Conservation (phyloP, 2,329 filamentous ascomycete genomes). For the Phaeosphaeria sp. region DNA sequence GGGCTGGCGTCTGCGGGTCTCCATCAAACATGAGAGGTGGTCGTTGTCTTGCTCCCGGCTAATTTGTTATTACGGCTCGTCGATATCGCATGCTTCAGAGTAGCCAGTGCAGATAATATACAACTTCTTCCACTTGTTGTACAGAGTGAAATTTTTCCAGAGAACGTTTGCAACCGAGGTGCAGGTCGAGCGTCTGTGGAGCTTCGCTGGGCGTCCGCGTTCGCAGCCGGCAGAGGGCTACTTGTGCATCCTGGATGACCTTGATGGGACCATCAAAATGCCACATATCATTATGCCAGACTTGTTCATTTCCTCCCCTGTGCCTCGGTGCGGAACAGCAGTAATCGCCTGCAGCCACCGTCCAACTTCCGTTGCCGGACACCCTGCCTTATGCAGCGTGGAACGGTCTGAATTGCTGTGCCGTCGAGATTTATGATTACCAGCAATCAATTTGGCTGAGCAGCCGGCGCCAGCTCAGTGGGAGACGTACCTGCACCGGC, state of each 20-base stretch:
- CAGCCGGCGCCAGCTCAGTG: slow-evolving; percentile 28
- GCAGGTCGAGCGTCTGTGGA: slow-evolving; percentile 1
- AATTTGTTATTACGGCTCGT: slow-evolving; percentile 36
- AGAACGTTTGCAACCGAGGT: neutral
- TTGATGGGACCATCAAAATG: no score
- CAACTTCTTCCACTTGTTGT: slow-evolving; percentile 22
- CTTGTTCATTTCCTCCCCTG: slow-evolving; percentile 16
- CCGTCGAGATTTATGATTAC: slow-evolving; percentile 32
- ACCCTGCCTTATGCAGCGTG: slow-evolving; percentile 33
- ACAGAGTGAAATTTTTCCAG: slow-evolving; percentile 24
- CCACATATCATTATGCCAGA: slow-evolving; percentile 10
- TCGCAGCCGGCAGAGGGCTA: slow-evolving; percentile 10
- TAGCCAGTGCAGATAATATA: slow-evolving; percentile 15
- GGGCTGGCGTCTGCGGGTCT: slow-evolving; percentile 38
- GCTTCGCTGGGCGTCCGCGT: slow-evolving; percentile 14
- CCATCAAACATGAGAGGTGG: slow-evolving; percentile 15
- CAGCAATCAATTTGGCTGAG: slow-evolving; percentile 39
- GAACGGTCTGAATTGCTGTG: slow-evolving; percentile 15
- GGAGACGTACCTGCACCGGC: slow-evolving; percentile 44
- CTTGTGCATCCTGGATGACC: neutral
- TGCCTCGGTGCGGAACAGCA: slow-evolving; percentile 3
- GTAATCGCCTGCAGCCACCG: slow-evolving; percentile 17
- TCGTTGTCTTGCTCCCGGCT: slow-evolving; percentile 33
- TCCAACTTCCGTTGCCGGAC: slow-evolving; percentile 27
- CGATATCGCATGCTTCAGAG: slow-evolving; percentile 15